phyloP scores from a whole-genome alignment of 139 green algal species.

The Yamagishiella unicocca region DNA sequence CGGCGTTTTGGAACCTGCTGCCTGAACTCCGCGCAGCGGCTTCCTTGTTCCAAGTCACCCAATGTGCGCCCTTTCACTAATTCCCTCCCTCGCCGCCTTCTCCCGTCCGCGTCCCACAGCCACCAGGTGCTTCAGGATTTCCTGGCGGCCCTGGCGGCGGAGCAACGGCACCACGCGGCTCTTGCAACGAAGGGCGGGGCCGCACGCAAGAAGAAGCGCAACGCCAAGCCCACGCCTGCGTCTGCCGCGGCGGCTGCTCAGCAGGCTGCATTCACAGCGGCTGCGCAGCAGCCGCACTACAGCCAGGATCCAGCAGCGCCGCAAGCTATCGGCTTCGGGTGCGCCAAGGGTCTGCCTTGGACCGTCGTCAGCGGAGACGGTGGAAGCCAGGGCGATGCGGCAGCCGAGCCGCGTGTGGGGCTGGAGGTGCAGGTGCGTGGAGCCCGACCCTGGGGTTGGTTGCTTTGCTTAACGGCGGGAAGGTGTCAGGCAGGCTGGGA shows the following conservation, averaged over 20 bases:
- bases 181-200: neutral
- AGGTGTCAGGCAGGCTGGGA: neutral
- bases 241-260: neutral
- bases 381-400: neutral
- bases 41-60: neutral
- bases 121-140: neutral
- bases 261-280: neutral
- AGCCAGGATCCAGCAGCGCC: neutral
- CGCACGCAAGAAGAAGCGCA: neutral
- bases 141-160: neutral
- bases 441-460: neutral
- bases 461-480: neutral
- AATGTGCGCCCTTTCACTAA: neutral
- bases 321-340: conserved; percentile 9
- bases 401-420: neutral
- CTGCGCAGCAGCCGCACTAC: neutral
- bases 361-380: no score
- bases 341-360: conserved; percentile 20
- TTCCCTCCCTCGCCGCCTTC: neutral
- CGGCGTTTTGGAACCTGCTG: no score
- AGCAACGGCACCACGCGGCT: neutral
- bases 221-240: neutral
- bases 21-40: no score
- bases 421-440: conserved; percentile 8
- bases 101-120: conserved; percentile 13